Base-by-base conservation (phyloP, 805 yeast species). In the Osmozyma mogii region DNA sequence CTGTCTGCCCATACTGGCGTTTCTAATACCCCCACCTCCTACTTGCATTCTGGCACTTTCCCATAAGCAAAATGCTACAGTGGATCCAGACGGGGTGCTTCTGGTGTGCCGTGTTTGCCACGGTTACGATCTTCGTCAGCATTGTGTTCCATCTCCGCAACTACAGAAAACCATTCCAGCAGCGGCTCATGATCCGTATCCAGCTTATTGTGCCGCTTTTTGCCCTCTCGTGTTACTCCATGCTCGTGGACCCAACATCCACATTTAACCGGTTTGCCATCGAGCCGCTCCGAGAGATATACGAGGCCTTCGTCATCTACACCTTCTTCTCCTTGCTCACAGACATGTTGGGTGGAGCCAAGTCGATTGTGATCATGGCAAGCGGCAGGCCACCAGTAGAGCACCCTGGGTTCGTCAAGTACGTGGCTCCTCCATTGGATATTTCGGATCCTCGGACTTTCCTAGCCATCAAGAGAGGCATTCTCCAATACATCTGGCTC, bases 221-320 rank as follows among this genome's bases (percentile, higher is more conserved):
- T 56, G 78, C 94, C 4, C 37, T 78, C 0, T 67, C 85, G 8
- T 81, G 95, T 47, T 81, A 72, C 45, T 43, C 70, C 3, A 68
- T 75, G 43, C 63, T 78, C 13, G 57, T 61, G 11, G 58, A 64
- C 51, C 73, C 61, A 11, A 49, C 53, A 11, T 46, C 64, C n/a
- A 41, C 42, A 4, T 37, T 60, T 17, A 74, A 66, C 28, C 58
- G 52, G 32, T 61, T 63, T 33, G 42, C 85, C 3, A 40, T 64
- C 9, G 92, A 82, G 42, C 94, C 95, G 0, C 45, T 83, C 0
- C 65, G 92, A 25, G 98, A 92, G 50, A 73, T 89, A 1, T 92
- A 92, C 54, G 98, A 92, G 54, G 96, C 97, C 0, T 84, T 92
- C 56, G 96, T 88, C 19, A 83, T 92, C 19, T 92, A 92, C 54